Conservation (phyloP, 2,329 filamentous ascomycete species). For the Neofusicoccum kwambonambiense region DNA sequence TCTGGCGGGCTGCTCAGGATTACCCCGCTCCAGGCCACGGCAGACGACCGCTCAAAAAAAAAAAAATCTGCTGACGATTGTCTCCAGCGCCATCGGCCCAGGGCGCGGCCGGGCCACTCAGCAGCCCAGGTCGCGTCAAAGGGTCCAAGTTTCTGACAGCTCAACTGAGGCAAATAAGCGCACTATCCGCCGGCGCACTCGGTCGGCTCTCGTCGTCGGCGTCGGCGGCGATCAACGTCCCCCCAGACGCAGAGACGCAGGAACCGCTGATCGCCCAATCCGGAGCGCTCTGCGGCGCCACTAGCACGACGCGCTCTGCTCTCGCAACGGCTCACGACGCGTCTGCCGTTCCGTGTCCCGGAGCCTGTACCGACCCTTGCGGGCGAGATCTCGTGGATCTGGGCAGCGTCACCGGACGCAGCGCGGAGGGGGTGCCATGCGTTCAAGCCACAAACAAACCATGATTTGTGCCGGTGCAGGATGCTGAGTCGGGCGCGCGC, state of each 20-base stretch:
- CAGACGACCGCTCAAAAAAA: neutral
- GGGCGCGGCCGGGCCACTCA: neutral
- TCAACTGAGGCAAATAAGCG: neutral
- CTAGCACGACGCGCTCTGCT: neutral
- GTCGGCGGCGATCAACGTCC: slow-evolving; percentile 7
- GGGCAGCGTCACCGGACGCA: neutral
- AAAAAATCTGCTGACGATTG: neutral
- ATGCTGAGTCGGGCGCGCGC: neutral
- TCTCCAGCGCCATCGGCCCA: neutral
- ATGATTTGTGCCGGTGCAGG: neutral
- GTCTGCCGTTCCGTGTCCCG: neutral
- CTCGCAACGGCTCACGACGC: neutral
- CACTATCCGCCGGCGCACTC: neutral
- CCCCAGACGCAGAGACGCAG: slow-evolving; percentile 13
- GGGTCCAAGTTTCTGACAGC: neutral
- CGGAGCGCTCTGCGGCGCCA: neutral
- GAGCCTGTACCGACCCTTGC: slow-evolving; percentile 1
- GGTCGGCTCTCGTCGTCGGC: neutral
- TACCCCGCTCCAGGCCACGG: neutral
- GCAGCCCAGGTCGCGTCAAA: neutral
- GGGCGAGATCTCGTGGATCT: neutral
- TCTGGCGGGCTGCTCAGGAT: neutral
- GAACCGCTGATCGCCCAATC: slow-evolving; percentile 11
- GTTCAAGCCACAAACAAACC: slow-evolving; percentile 1
- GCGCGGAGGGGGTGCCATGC: neutral